Base-by-base conservation (phyloP, 2,329 filamentous ascomycete species). In the Hymenoscyphus albidus region DNA sequence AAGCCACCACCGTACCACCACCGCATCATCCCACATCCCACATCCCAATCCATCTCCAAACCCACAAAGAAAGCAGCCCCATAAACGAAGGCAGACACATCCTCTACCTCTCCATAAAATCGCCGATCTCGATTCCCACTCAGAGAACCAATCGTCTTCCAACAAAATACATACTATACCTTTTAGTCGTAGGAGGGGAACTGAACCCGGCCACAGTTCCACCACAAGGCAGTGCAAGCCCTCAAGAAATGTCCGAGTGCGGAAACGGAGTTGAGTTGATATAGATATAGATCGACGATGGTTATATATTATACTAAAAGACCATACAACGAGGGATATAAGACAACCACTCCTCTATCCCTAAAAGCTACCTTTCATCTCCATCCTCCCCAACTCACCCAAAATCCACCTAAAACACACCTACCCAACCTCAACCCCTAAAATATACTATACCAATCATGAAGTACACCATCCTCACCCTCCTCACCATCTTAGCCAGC, bases 391-490 rank as follows among this genome's bases (percentile, higher is more conserved):
- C 7, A 56, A 32, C 12, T 7, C 27, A 27, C 27, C 27, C 27
- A 27, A 27, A 27, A 27, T 22, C 22, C 5, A 48, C 12, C 42
- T 2, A 5, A 48, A 5, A 48, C 5, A 2, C 42, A 48, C 18
- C 18, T 18, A 22, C 22, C 22, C 22, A 22, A 5, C 4, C 14
- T 16, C 42, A 48, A 48, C 14, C 5, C 5, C 5, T 13, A 57
- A 32, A 35, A 18, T 12, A 38, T 38, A 22, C 35, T 13, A 6
- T 3, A n/a, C n/a, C 38, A 42, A 27, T 4, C 22, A 58, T 58
- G 56, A 58, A 58, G 35, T 58, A 18, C n/a, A 54, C 7, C 3
- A 54, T 57, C 27, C 27, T 59, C 39, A 59, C 38, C 39, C 58
- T 59, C 39, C 13, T 58, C 38, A 32, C 32, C 38, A 7, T 39